Evolutionary conservation across 495 filamentous ascomycete species (phyloP), one percentile per base, ranked within the genome.

Genomic region (Sordaria brevicollis): DNA sequence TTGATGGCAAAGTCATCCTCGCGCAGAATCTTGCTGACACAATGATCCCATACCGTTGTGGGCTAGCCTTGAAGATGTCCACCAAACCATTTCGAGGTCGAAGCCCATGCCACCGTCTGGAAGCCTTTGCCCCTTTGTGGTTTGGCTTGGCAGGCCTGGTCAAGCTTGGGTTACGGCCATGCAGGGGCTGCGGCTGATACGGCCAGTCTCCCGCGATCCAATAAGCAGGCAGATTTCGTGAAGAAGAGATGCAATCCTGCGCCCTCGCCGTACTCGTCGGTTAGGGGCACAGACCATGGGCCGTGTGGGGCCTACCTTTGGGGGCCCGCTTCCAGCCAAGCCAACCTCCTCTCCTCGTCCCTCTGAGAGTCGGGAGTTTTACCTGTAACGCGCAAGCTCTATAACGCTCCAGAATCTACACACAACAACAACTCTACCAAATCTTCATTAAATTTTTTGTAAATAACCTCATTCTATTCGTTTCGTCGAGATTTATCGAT

Each of bases 121-220:
- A 62, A 62, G 49, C 25, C 49, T 31, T 7, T 17, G 49, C 49
- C 49, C 49, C 49, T 62, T 31, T 62, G 21, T 31, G 49, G 25
- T 31, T 62, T 62, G 49, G 49, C 49, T 62, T 62, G 49, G 49
- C 49, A 62, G 33, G 17, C 49, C 13, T 62, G 13, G 49, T 8
- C 25, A 13, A 57, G 49, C 25, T 17, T 29, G 49, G 25, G 6
- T 57, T 57, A 57, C 49, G 49, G 5, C 49, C 21, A 57, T 57
- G 49, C 49, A 33, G 41, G 67, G 67, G 67, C 67, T 31, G 29
- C 67, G 67, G 67, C 41, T 37, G 67, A 35, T 34, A 34, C 41
- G 67, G 41, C 54, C 39, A 33, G 41, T 33, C 54, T 68, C 41
- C 67, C 67, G 41, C 67, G 67, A 68, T 33, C 67, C 67, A 68